Evolutionary conservation across 257 asterid species (phyloP).

Genomic region (Solanum chiquidenum): DNA sequence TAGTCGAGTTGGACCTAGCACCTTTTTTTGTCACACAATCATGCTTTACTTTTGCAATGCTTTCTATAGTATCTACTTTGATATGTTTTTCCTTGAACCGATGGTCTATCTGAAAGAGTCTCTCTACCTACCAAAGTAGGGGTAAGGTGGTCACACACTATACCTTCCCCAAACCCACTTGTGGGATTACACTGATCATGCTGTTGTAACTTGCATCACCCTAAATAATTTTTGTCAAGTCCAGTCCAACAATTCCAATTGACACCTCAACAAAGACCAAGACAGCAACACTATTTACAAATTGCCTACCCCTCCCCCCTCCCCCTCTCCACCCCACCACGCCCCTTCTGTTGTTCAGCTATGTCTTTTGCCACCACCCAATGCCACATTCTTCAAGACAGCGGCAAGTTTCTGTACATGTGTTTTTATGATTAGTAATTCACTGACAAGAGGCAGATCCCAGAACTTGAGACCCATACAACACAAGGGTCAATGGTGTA

Average conservation of each 20-base stretch:
- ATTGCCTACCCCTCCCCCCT: no score
- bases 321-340: no score
- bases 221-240: not conserved
- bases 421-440: not conserved
- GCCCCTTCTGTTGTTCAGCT: no score
- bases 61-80: not conserved
- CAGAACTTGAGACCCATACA: not conserved
- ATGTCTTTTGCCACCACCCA: not conserved
- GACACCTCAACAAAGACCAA: not conserved
- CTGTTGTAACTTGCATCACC: not conserved
- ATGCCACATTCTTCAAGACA: not conserved
- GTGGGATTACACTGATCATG: not conserved
- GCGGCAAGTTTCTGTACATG: not conserved
- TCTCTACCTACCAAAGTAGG: not conserved
- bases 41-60: not conserved
- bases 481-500: not conserved
- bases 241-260: not conserved
- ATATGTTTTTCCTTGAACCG: not conserved
- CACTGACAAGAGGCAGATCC: not conserved
- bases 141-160: not conserved
- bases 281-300: not conserved
- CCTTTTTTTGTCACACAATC: not conserved
- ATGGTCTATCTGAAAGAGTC: not conserved
- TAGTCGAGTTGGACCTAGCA: not conserved
- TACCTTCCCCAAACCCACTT: not conserved